Conservation (phyloP, 176 grass and related monocot genomes). For the Zea mays region DNA sequence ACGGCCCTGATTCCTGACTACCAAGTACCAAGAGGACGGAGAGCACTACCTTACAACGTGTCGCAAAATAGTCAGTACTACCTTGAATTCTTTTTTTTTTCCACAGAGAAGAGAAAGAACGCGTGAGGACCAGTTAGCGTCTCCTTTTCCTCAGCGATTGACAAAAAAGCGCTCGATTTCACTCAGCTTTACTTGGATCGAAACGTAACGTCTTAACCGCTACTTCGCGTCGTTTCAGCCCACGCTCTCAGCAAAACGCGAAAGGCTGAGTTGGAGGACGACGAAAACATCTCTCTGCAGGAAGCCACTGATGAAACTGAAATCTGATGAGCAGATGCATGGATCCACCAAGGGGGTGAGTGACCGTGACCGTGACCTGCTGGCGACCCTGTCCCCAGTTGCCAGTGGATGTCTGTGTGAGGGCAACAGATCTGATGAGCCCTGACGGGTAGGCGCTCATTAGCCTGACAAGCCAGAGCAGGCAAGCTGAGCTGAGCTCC, state of each 20-base stretch:
- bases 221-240: conserved; percentile 1
- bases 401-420: not conserved
- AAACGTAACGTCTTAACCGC: conserved; percentile 6
- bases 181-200: not conserved
- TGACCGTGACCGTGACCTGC: not conserved
- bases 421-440: conserved; percentile 47
- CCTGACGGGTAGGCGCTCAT: conserved; percentile 34
- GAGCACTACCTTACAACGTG: not conserved
- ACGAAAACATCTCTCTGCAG: not conserved
- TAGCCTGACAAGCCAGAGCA: conserved; percentile 45
- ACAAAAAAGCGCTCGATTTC: not conserved
- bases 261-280: not conserved
- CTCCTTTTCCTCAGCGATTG: not conserved
- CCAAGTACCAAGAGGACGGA: too few species aligned
- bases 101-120: not conserved
- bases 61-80: not conserved
- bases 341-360: not conserved
- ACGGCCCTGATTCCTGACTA: too few species aligned
- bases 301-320: not conserved
- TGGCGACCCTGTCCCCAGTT: not conserved
- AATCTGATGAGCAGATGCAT: not conserved
- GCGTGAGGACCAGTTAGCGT: not conserved
- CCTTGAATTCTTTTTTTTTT: not conserved
- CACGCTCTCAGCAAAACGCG: not conserved
- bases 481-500: conserved; percentile 39